Base-by-base conservation (phyloP, 2,329 filamentous ascomycete genomes). In the Knoxdaviesia proteae region DNA sequence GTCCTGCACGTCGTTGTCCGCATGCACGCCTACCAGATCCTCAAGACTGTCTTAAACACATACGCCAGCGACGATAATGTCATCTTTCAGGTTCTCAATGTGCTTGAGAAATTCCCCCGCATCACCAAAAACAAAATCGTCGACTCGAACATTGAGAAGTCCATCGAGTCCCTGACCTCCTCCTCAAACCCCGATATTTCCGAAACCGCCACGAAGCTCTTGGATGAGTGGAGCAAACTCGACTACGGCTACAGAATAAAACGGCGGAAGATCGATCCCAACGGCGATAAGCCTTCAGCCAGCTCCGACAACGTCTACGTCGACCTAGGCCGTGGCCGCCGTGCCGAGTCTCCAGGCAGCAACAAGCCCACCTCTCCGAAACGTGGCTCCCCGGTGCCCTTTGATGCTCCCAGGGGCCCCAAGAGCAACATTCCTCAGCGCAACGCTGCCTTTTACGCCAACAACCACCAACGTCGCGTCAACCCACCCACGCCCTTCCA, bases 81-180 rank as follows among this genome's bases (percentile, higher is more conserved):
- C 32, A 75, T 92, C 35, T 62, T 93, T 47, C 90, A 96, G 59
- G 78, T 94, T 32, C 68, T 98, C 47, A 79, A 90, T 49, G 86
- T 98, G 44, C 70, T 98, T 20, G 79, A 92, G 58, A 79, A 77
- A 48, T 80, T 96, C 49, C 90, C 90, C 0, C 79, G 88, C 7
- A 66, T 96, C 41, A 96, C 90, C 20, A 79, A 84, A 46, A 98
- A 98, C 66, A 98, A 98, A 61, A 94, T 98, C 45, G 78, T 83
- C 49, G 87, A 94, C 53, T 93, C 90, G 6, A 93, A 93, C 53
- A 94, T 98, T 47, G 90, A 96, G 57, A 69, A 77, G 2, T 80
- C 80, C 0, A 71, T 98, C 37, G 67, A 83, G 52, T 69, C 70
- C 4, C 63, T 96, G 42, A 71, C 68, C 1, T 61, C 61, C 8